Base-by-base conservation (phyloP, 805 yeast species). In the Yarrowia osloensis region DNA sequence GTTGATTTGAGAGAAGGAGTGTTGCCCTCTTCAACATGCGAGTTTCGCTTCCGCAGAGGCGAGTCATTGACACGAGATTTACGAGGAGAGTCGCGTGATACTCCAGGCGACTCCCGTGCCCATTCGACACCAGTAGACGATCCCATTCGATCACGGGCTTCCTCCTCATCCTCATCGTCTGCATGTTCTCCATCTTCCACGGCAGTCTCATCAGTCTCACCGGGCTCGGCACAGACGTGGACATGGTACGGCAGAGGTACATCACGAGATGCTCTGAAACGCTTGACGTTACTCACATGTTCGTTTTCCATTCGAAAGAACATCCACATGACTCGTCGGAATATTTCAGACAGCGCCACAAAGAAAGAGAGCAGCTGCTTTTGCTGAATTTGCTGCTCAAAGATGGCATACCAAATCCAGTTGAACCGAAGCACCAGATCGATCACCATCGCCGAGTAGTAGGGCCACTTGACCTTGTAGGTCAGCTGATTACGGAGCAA, bases 281-380 rank as follows among this genome's bases (percentile, higher is more conserved):
- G 78, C 67, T 86, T 86, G 12, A 92, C 97, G 74, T 94, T 94
- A 0, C 98, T 87, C 55, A 93, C 88, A 76, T 95, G 99, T 77
- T 95, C 98, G 77, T 95, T 95, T 72, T 95, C 99, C 84, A 95
- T 89, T 79, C 99, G 87, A 80, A 95, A 88, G 59, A 90, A 84
- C 8, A 91, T 82, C 99, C 99, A 95, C 15, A 94, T 79, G 71
- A 91, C 89, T 74, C 99, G 82, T 74, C 99, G 83, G 2, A 89
- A 37, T 3, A 91, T 77, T 76, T 95, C 99, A 0, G 95, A 91
- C 31, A 90, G 70, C 0, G 96, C 97, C 59, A 95, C 85, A 62
- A 85, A 81, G 74, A 94, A 93, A 74, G 97, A 88, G 1, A 97
- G 88, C 24, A 85, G 84, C 0, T 97, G 97, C 74, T 94, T 89